phyloP scores from a whole-genome alignment of 2,329 filamentous ascomycete species.

The Zasmidium cellare region DNA sequence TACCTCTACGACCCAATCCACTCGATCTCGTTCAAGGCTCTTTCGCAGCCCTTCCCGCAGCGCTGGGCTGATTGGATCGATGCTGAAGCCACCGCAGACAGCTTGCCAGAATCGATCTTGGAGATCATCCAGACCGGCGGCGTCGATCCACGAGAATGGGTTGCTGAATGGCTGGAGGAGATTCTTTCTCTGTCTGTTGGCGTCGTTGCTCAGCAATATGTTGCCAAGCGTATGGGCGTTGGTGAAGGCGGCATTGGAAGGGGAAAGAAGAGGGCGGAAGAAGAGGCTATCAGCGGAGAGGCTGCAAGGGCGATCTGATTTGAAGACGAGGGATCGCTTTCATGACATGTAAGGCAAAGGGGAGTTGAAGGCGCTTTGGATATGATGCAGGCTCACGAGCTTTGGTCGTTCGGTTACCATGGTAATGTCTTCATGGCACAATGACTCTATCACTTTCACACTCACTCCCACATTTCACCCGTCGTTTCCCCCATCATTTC shows the following conservation, averaged over 20 bases:
- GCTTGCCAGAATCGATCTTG: constrained; percentile 77
- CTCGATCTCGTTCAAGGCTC: constrained; percentile 77
- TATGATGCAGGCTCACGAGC: not conserved
- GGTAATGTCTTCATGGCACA: not conserved
- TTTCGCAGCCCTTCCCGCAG: constrained; percentile 80
- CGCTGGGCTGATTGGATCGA: constrained; percentile 94
- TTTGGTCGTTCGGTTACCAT: not conserved
- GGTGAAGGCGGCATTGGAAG: constrained; percentile 71
- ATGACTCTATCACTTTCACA: too few species aligned
- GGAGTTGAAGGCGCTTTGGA: not conserved
- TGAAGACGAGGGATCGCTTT: not conserved
- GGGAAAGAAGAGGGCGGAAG: constrained; percentile 57
- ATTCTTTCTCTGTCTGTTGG: constrained; percentile 74
- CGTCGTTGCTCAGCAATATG: constrained; percentile 89
- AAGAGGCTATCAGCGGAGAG: constrained; percentile 57
- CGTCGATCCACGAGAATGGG: constrained; percentile 94
- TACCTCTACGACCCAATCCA: constrained; percentile 88
- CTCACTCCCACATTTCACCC: too few species aligned
- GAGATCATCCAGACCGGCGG: constrained; percentile 74
- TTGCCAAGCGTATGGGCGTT: constrained; percentile 92
- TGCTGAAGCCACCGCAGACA: constrained; percentile 53
- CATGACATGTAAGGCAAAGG: too few species aligned
- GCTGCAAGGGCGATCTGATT: constrained; percentile 53
- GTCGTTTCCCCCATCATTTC: too few species aligned
- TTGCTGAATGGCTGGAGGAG: constrained; percentile 96